Evolutionary conservation across 73 alveolate species (phyloP).

Genomic region (Tetrahymena borealis): DNA sequence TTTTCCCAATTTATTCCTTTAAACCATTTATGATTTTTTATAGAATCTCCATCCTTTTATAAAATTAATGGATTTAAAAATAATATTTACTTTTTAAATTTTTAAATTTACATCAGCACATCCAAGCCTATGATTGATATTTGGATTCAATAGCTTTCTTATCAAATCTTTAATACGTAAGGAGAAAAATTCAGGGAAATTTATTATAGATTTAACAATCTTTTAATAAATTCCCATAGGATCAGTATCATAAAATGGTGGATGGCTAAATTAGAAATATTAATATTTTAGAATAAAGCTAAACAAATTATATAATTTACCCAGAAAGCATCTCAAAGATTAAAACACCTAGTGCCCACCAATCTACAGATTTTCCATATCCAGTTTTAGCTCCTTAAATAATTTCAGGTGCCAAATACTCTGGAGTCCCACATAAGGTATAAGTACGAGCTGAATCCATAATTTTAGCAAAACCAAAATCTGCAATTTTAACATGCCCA

Average conservation of each 20-base stretch:
- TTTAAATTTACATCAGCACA: constrained; percentile 22
- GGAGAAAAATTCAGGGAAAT: constrained; percentile 35
- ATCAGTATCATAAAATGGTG: constrained; percentile 75
- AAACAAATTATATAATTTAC: not conserved
- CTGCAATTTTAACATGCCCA: constrained; percentile 75
- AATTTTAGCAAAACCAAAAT: constrained; percentile 76
- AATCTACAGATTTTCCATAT: constrained; percentile 66
- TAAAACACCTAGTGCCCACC: constrained; percentile 76
- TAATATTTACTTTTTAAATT: not conserved
- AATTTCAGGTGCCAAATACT: constrained; percentile 71
- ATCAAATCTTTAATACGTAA: constrained; percentile 31
- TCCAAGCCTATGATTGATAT: constrained; percentile 23
- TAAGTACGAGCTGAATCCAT: constrained; percentile 45
- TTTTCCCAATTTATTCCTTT: constrained; percentile 71
- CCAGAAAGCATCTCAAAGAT: constrained; percentile 72
- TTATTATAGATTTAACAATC: constrained; percentile 37
- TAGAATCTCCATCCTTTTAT: constrained; percentile 52
- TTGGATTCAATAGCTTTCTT: constrained; percentile 28
- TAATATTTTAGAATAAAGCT: no score
- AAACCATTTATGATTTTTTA: constrained; percentile 74
- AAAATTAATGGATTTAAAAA: not conserved
- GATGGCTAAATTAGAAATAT: constrained; percentile 35
- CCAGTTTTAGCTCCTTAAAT: constrained; percentile 56
- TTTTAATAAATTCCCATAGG: constrained; percentile 50
- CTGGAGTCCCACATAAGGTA: constrained; percentile 69